Evolutionary conservation across 768 basidiomycete species (phyloP).

Genomic region (Leccinum fibrillosum): DNA sequence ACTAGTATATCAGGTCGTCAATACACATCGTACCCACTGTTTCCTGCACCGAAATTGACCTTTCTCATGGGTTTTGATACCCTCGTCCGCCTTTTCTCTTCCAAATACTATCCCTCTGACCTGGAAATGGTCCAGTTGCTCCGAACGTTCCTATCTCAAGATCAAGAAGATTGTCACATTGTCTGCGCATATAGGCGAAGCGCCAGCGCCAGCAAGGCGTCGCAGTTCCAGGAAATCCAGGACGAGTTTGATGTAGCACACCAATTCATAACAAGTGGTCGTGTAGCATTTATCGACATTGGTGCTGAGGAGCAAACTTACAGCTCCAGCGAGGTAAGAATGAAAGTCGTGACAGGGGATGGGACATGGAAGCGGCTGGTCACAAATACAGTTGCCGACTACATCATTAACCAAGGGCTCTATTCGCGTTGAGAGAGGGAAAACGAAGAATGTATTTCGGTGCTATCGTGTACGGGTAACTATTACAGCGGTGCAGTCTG

Average conservation of each 20-base stretch:
- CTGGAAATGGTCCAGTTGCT: conserved; percentile 56
- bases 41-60: conserved; percentile 43
- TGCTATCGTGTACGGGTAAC: conserved; percentile 1
- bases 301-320: conserved; percentile 50
- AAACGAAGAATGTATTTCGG: conserved; percentile 13
- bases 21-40: neutral
- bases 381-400: conserved; percentile 43
- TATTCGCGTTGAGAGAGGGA: conserved; percentile 30
- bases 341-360: conserved; percentile 18
- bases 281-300: conserved; percentile 62
- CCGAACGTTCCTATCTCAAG: conserved; percentile 52
- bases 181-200: conserved; percentile 59
- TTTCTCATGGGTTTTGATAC: conserved; percentile 87
- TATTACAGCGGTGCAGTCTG: neutral
- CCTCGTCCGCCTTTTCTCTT: conserved; percentile 71
- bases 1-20: conserved; percentile 9
- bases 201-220: conserved; percentile 11
- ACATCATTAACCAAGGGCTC: conserved; percentile 46
- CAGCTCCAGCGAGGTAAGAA: conserved; percentile 70
- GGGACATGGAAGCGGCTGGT: conserved; percentile 48
- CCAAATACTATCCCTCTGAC: conserved; percentile 63
- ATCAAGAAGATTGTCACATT: conserved; percentile 57
- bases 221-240: conserved; percentile 26
- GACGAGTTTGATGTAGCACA: conserved; percentile 34
- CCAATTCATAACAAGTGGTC: conserved; percentile 49